These are phyloP conservation scores for Komagataella pastoris DNA, from an alignment of 805 yeast species.

Conservation along the genomic window DNA sequence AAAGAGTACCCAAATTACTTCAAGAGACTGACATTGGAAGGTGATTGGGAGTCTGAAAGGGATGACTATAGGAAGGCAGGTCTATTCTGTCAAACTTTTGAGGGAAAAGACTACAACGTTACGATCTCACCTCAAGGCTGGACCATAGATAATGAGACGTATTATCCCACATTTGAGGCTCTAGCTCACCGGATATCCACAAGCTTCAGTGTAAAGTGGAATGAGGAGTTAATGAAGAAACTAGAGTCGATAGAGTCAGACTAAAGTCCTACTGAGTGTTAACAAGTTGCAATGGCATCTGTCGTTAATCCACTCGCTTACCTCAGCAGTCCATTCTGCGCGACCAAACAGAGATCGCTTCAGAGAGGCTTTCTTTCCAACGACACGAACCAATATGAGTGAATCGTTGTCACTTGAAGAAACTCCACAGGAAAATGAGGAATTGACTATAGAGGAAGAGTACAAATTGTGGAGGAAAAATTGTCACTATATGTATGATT, in stretches of 20 bases:
- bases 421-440: conserved; percentile 15
- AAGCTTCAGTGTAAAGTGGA: background rate
- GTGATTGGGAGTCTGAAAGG: background rate
- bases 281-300: no score
- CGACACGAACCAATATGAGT: background rate
- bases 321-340: no score
- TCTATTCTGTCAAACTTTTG: conserved; percentile 6
- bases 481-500: conserved; percentile 73
- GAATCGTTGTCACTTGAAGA: background rate
- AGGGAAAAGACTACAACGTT: conserved; percentile 4
- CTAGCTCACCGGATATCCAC: conserved; percentile 6
- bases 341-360: no score
- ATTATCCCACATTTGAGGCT: conserved; percentile 18
- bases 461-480: conserved; percentile 73
- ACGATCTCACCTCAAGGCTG: background rate
- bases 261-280: no score
- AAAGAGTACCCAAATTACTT: background rate
- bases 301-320: no score
- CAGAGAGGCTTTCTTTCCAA: no score
- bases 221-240: background rate
- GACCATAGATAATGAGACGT: background rate
- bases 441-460: conserved; percentile 43
- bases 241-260: background rate
- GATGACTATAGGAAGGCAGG: background rate
- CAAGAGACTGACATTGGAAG: background rate